Conservation (phyloP, 2,329 filamentous ascomycete genomes). For the Penicillium expansum region DNA sequence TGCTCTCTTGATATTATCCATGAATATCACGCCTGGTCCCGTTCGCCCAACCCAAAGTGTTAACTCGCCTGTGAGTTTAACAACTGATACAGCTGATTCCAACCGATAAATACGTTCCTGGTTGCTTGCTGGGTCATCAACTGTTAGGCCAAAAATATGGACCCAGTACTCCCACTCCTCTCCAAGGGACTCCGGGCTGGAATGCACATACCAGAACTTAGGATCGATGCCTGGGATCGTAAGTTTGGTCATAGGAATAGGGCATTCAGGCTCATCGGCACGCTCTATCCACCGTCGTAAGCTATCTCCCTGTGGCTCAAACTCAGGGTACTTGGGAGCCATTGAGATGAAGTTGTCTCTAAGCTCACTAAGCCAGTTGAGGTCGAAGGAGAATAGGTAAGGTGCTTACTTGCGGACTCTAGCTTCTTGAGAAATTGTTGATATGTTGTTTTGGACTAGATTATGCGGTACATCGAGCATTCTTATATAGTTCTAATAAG, state of each 20-base stretch:
- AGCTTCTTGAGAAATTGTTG: not conserved
- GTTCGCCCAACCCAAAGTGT: not conserved
- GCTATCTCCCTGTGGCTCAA: not conserved
- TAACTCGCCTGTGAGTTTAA: not conserved
- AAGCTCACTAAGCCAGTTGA: too few species aligned
- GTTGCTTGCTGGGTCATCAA: not conserved
- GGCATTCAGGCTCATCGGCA: not conserved
- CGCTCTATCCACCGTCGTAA: not conserved
- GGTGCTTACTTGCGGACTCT: not conserved
- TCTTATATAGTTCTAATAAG: not conserved
- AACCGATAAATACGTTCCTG: not conserved
- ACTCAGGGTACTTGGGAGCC: not conserved
- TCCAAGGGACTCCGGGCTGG: not conserved
- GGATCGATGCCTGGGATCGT: not conserved
- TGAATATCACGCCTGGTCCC: slow-evolving; percentile 3
- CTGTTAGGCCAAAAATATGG: not conserved
- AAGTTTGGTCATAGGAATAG: not conserved
- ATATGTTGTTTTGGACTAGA: not conserved
- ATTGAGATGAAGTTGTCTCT: not conserved
- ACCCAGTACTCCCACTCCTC: not conserved
- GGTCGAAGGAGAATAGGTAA: not conserved
- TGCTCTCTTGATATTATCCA: not conserved
- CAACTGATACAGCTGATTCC: not conserved
- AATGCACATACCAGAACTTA: not conserved
- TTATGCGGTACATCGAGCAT: not conserved